These are phyloP conservation scores for Citrus medica DNA, from an alignment of 345 rosid species.

Conservation along the genomic window DNA sequence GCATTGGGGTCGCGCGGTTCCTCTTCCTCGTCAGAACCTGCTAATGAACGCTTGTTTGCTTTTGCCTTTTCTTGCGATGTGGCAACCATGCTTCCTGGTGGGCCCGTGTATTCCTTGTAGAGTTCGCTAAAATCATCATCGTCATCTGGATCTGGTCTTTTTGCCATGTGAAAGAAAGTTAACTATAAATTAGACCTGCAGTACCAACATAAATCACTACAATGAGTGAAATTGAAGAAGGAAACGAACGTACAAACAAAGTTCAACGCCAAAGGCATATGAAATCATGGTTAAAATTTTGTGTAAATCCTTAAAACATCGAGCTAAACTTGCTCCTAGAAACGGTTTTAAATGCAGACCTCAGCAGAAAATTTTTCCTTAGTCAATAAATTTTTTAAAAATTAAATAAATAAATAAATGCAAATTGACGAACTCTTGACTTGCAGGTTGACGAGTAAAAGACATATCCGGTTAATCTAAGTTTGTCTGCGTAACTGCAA, in stretches of 20 bases:
- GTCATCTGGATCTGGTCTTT: slow-evolving; percentile 63
- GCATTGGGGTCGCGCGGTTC: slow-evolving; percentile 87
- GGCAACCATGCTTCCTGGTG: slow-evolving; percentile 37
- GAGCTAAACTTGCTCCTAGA: background rate
- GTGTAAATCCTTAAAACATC: background rate
- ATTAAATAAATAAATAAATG: background rate
- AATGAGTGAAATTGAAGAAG: background rate
- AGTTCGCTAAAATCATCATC: slow-evolving; percentile 95
- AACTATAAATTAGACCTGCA: slow-evolving; percentile 22
- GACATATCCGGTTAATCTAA: background rate
- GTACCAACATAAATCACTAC: slow-evolving; percentile 5
- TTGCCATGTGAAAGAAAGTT: slow-evolving; percentile 49
- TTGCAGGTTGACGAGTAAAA: background rate
- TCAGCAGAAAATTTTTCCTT: background rate
- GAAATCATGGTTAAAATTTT: background rate
- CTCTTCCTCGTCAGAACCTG: slow-evolving; percentile 71
- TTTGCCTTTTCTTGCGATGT: slow-evolving; percentile 48
- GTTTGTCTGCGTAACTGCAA: background rate
- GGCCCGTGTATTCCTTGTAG: slow-evolving; percentile 97
- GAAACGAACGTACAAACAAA: background rate
- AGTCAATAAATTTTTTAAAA: background rate
- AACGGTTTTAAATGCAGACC: background rate
- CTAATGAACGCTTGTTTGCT: slow-evolving; percentile 48
- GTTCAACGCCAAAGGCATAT: background rate
- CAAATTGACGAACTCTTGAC: background rate